Evolutionary conservation across 2,329 filamentous ascomycete genomes (phyloP), one percentile per base, ranked within the genome.

Genomic region (Fusarium illudens): DNA sequence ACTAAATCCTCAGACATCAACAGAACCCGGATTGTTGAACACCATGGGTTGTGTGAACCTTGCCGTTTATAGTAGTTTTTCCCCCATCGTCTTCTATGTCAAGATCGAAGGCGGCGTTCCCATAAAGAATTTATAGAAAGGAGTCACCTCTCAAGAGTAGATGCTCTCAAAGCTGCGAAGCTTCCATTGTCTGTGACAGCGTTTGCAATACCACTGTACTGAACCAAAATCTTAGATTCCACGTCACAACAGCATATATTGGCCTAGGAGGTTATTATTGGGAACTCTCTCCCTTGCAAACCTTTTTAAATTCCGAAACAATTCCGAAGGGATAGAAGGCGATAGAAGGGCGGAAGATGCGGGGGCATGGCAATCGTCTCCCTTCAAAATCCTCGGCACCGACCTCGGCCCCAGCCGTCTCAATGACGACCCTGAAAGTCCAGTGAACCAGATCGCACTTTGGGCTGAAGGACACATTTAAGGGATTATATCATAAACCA

Each of bases 221-320:
- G 36, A 36, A 29, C 13, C 22, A 34, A 15, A 15, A 33, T 33
- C 11, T 20, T 49, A 6, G 15, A n/a, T 33, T 50, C 29, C 29
- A 60, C 54, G 55, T 64, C 25, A 48, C 64, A 37, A 42, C 12
- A 19, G 13, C 7, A 34, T 57, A 27, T 17, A 25, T 59, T 10
- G n/a, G 19, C 20, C n/a, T 60, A 29, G 22, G n/a, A n/a, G n/a
- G n/a, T n/a, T n/a, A n/a, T n/a, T n/a, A n/a, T n/a, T n/a, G n/a
- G n/a, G n/a, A n/a, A n/a, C n/a, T n/a, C n/a, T 42, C 20, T 59
- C 48, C 34, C 50, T 57, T 32, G 8, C 17, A 20, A 32, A 49
- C 48, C 9, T 50, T 34, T 17, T 2, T 22, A 22, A 13, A 30
- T 52, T 55, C 25, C 33, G 34, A 29, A 36, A 3, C 34, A 13